Percentiles rank a stretch among this genome's conserved stretches.
phyloP scores from a whole-genome alignment of 2,329 filamentous ascomycete genomes.

The Penicillium vulpinum region DNA sequence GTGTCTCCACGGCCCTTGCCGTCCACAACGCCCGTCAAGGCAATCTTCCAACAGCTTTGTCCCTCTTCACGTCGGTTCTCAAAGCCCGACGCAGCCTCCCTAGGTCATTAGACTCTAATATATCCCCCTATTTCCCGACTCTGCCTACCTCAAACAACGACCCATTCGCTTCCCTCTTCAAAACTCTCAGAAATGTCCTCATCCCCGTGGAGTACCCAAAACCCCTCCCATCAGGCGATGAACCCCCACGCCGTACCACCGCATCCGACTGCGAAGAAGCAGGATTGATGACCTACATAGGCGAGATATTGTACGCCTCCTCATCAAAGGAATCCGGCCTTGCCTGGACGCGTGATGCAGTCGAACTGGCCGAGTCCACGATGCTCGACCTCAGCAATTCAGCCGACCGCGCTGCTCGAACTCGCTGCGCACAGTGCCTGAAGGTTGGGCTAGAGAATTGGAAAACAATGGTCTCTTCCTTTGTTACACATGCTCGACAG shows the following conservation, averaged over 20 bases:
- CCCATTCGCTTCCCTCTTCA: slow-evolving; percentile 37
- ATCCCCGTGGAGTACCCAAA: slow-evolving; percentile 66
- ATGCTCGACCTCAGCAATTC: slow-evolving; percentile 37
- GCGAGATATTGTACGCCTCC: slow-evolving; percentile 82
- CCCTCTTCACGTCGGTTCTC: slow-evolving; percentile 82
- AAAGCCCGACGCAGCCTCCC: slow-evolving; percentile 67
- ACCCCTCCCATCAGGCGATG: slow-evolving; percentile 68
- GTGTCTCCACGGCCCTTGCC: slow-evolving; percentile 73
- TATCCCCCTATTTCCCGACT: slow-evolving; percentile 27
- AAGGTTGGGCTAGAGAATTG: slow-evolving; percentile 76
- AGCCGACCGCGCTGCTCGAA: slow-evolving; percentile 45
- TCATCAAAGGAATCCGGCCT: slow-evolving; percentile 69
- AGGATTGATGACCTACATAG: slow-evolving; percentile 83
- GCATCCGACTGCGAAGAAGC: slow-evolving; percentile 79
- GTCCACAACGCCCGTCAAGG: slow-evolving; percentile 72
- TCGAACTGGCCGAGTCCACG: slow-evolving; percentile 74
- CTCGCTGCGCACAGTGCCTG: slow-evolving; percentile 75
- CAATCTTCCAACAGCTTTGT: slow-evolving; percentile 68
- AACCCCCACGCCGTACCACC: slow-evolving; percentile 63
- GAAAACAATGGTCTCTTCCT: slow-evolving; percentile 71
- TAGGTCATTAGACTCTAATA: slow-evolving; percentile 36
- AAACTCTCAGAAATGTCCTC: slow-evolving; percentile 44
- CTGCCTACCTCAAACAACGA: slow-evolving; percentile 24
- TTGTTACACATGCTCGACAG: slow-evolving; percentile 50
- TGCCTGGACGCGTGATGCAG: slow-evolving; percentile 85